Evolutionary conservation across 1,284 basidiomycete species (phyloP), one percentile per base, ranked within the genome.

Genomic region (Leucoagaricus sp.): DNA sequence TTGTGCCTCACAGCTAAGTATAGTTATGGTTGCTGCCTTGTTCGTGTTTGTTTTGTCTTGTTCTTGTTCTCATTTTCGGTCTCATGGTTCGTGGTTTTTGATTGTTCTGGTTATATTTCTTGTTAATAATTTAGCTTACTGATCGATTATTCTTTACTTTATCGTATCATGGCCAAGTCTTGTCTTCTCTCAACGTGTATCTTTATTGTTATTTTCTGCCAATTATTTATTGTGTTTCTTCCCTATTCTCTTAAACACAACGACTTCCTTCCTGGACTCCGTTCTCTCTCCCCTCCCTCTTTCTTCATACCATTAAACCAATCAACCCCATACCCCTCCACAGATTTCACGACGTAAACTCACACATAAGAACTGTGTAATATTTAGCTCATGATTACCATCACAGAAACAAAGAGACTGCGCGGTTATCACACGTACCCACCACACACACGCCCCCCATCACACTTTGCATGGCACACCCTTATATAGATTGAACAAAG

Each of bases 21-120:
- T 17, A 85, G 83, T 61, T 76, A 77, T 61, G 70, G 72, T 34
- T 47, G 5, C 4, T 82, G 81, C 41, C 80, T 81, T 57, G 50
- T 59, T 53, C 69, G 67, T 31, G 69, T 72, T 55, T 26, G 26
- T 44, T 13, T 42, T 42, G 3, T 49, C 23, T 46, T n/a, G 28
- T 31, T 34, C 33, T 38, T 33, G 34, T 53, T 40, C 12, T 38
- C n/a, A n/a, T n/a, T n/a, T n/a, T n/a, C n/a, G n/a, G n/a, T n/a
- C n/a, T n/a, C n/a, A n/a, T n/a, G n/a, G n/a, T n/a, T n/a, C n/a
- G n/a, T n/a, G n/a, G n/a, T n/a, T n/a, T n/a, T n/a, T n/a, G n/a
- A n/a, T n/a, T n/a, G n/a, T n/a, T n/a, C n/a, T 34, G 25, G 38
- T 41, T 41, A 36, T 47, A 36, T 49, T 55, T 55, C 31, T 55